phyloP scores from a whole-genome alignment of 2,329 filamentous ascomycete genomes.

The Lomentospora prolificans region DNA sequence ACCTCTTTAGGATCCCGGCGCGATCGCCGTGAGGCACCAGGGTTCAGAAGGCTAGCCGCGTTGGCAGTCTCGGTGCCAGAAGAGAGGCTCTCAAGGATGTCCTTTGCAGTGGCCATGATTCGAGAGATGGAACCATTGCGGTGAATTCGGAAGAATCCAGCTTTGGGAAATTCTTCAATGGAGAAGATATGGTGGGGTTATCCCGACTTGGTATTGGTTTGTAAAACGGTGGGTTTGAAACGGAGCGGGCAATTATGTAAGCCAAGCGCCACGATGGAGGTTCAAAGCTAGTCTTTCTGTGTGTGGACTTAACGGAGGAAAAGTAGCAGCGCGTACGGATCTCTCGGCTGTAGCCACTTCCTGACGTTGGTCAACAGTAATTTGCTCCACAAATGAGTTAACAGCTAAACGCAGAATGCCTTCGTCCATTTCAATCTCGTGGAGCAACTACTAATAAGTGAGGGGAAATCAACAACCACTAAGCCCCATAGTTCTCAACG shows the following conservation, averaged over 20 bases:
- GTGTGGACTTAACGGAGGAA: no score
- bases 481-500: neutral
- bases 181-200: no score
- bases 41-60: neutral
- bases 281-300: neutral
- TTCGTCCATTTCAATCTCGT: neutral
- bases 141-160: no score
- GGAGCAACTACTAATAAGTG: slow-evolving; percentile 6
- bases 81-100: no score
- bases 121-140: neutral
- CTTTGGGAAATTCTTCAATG: no score
- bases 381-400: neutral
- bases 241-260: neutral
- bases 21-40: neutral
- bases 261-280: neutral
- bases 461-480: slow-evolving; percentile 3
- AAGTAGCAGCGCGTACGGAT: no score
- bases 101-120: neutral
- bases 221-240: neutral
- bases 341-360: no score
- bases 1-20: slow-evolving; percentile 41
- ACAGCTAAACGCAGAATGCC: neutral
- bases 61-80: neutral
- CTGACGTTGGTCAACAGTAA: slow-evolving; percentile 1
- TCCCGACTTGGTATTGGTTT: no score